phyloP scores from a whole-genome alignment of 495 filamentous ascomycete species.

The Penicillium waksmanii region DNA sequence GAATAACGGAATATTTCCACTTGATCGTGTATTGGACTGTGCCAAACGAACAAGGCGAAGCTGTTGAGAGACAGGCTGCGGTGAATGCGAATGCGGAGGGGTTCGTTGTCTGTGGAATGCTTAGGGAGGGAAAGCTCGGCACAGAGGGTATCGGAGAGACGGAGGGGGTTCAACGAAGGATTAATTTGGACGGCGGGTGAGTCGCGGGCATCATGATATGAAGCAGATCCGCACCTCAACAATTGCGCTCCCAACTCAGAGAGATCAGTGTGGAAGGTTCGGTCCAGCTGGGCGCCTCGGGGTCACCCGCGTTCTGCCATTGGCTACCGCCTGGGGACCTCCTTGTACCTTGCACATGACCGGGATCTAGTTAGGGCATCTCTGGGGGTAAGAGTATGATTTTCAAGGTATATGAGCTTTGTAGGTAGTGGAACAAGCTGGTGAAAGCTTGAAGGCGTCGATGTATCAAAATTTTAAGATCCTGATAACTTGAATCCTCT shows the following conservation, averaged over 20 bases:
- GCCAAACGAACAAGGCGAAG: background rate
- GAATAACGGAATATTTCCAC: slow-evolving; percentile 4
- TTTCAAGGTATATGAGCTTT: background rate
- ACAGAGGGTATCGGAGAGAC: slow-evolving; percentile 4
- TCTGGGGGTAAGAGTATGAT: background rate
- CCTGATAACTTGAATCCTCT: too few species aligned
- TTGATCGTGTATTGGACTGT: background rate
- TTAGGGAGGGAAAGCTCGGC: slow-evolving; percentile 10
- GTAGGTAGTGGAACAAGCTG: too few species aligned
- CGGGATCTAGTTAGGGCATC: background rate
- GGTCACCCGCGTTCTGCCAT: slow-evolving; percentile 11
- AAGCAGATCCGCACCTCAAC: slow-evolving; percentile 16
- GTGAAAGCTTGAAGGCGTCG: too few species aligned
- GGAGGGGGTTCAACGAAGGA: slow-evolving; percentile 14
- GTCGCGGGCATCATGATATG: slow-evolving; percentile 23
- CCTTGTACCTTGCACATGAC: slow-evolving; percentile 14
- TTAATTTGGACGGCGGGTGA: slow-evolving; percentile 6
- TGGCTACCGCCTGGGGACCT: background rate
- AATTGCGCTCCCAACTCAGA: slow-evolving; percentile 12
- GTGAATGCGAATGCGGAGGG: slow-evolving; percentile 7
- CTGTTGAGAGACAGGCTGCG: slow-evolving; percentile 1
- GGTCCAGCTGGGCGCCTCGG: slow-evolving; percentile 5
- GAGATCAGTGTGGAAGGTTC: slow-evolving; percentile 6
- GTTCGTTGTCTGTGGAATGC: slow-evolving; percentile 1
- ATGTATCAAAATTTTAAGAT: too few species aligned